These are phyloP conservation scores for Heterobasidion occidentale DNA, from an alignment of 1,284 basidiomycete genomes.

Conservation along the genomic window DNA sequence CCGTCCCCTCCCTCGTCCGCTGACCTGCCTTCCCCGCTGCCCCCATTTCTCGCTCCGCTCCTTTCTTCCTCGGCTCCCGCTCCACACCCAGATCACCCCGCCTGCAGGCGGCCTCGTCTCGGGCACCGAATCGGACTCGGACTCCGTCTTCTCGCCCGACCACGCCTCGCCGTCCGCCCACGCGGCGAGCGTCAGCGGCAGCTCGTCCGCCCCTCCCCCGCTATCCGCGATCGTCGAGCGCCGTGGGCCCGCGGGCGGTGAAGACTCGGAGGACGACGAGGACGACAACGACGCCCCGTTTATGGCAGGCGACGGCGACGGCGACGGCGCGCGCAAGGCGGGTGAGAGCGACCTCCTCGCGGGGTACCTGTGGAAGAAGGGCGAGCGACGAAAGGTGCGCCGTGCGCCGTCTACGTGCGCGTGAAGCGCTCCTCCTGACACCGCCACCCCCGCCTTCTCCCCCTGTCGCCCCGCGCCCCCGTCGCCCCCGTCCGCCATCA, in stretches of 20 bases:
- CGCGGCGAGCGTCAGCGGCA: conserved; percentile 11
- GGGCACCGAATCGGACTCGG: conserved; percentile 83
- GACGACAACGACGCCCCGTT: conserved; percentile 36
- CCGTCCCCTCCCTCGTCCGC: conserved; percentile 2
- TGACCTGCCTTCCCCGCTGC: neutral
- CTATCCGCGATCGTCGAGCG: conserved; percentile 72
- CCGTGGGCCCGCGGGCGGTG: conserved; percentile 57
- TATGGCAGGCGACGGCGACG: conserved; percentile 14
- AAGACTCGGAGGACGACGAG: conserved; percentile 64
- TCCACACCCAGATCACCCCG: neutral
- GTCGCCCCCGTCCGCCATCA: too few species aligned
- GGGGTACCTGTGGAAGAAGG: conserved; percentile 93
- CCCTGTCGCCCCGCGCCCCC: neutral
- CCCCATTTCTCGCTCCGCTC: neutral
- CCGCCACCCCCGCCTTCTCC: conserved; percentile 3
- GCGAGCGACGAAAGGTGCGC: conserved; percentile 88
- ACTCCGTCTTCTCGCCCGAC: conserved; percentile 60
- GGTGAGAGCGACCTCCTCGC: conserved; percentile 81
- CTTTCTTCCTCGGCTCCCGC: neutral
- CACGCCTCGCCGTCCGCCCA: conserved; percentile 28
- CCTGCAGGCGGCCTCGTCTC: conserved; percentile 38
- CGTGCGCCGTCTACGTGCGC: conserved; percentile 2
- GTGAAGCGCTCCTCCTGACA: neutral
- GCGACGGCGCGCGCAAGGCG: conserved; percentile 22
- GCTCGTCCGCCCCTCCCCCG: conserved; percentile 22